phyloP scores from a whole-genome alignment of 371 early-diverging fungal species.

The Actinomucor elegans region DNA sequence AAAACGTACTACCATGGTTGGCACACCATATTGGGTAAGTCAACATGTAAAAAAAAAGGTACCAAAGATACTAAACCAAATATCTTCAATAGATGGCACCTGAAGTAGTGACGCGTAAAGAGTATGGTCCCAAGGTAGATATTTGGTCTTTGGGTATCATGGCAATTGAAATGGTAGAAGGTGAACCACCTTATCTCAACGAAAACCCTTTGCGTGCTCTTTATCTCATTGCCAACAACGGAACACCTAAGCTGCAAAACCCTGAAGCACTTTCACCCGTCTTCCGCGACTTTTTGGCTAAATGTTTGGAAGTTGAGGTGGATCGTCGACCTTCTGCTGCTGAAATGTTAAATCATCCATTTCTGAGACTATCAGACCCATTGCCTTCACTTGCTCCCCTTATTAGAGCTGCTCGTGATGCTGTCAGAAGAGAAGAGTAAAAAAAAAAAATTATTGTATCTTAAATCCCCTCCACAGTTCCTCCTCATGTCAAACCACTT shows the following conservation, averaged over 20 bases:
- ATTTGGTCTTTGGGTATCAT: constrained; percentile 99
- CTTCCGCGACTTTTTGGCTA: constrained; percentile 83
- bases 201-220: constrained; percentile 86
- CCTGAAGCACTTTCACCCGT: constrained; percentile 79
- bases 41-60: too few species aligned
- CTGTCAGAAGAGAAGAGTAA: constrained; percentile 26
- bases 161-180: constrained; percentile 92
- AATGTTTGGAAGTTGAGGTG: constrained; percentile 84
- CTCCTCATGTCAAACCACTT: too few species aligned
- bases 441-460: too few species aligned
- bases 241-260: constrained; percentile 90
- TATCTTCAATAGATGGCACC: constrained; percentile 95
- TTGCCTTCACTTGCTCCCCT: constrained; percentile 84
- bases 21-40: constrained; percentile 86
- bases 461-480: too few species aligned
- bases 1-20: constrained; percentile 91
- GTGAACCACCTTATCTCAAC: constrained; percentile 96
- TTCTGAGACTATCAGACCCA: constrained; percentile 85
- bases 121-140: constrained; percentile 93
- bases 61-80: too few species aligned
- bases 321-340: constrained; percentile 82
- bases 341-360: constrained; percentile 86
- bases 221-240: constrained; percentile 95
- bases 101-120: constrained; percentile 91
- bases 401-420: constrained; percentile 74